These are phyloP conservation scores for Penicillium frequentans DNA, from an alignment of 2,329 filamentous ascomycete genomes.

Conservation along the genomic window DNA sequence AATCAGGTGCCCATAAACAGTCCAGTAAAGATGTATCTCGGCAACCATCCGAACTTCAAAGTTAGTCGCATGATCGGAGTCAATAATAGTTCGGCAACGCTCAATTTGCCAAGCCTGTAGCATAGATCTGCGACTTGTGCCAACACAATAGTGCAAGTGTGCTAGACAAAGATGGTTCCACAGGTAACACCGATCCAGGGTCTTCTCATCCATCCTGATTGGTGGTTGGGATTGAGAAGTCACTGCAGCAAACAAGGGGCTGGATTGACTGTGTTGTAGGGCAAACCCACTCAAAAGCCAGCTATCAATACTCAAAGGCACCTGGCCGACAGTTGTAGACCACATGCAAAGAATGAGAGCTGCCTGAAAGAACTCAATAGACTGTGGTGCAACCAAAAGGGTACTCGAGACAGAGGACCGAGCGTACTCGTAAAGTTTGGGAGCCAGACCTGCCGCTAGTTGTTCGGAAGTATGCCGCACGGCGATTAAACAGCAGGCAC, in stretches of 20 bases:
- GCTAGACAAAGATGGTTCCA: slow-evolving; percentile 49
- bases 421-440: slow-evolving; percentile 40
- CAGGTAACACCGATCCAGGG: slow-evolving; percentile 36
- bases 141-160: slow-evolving; percentile 50
- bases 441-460: slow-evolving; percentile 37
- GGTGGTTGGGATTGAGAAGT: slow-evolving; percentile 7
- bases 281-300: slow-evolving; percentile 48
- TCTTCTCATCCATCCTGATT: slow-evolving; percentile 14
- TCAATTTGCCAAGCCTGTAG: slow-evolving; percentile 40
- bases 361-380: slow-evolving; percentile 47
- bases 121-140: slow-evolving; percentile 41
- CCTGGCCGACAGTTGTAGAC: slow-evolving; percentile 49
- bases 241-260: slow-evolving; percentile 32
- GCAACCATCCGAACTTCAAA: slow-evolving; percentile 50
- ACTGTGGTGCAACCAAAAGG: slow-evolving; percentile 40
- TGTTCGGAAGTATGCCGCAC: slow-evolving; percentile 44
- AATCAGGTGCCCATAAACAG: slow-evolving; percentile 43
- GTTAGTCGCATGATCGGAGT: slow-evolving; percentile 42
- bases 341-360: slow-evolving; percentile 45
- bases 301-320: slow-evolving; percentile 47
- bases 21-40: slow-evolving; percentile 48
- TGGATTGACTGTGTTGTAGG: slow-evolving; percentile 43
- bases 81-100: slow-evolving; percentile 38
- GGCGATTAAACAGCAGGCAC: slow-evolving; percentile 43
- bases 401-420: slow-evolving; percentile 22